These are phyloP conservation scores for Penicillium goetzii DNA, from an alignment of 495 filamentous ascomycete genomes.

Conservation along the genomic window DNA sequence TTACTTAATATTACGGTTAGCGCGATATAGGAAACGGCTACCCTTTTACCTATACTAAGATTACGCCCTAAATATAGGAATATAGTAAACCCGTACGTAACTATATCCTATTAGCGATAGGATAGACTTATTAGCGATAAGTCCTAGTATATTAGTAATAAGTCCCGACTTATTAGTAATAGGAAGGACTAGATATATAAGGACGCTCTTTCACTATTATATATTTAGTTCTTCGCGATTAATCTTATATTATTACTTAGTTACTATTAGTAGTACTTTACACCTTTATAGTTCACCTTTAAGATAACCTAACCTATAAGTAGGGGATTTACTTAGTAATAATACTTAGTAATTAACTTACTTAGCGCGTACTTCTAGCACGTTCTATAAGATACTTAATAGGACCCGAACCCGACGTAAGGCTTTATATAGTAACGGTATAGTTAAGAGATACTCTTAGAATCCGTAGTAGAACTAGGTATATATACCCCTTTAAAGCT, in stretches of 20 bases:
- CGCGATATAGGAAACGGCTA: too few species aligned
- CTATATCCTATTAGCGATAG: too few species aligned
- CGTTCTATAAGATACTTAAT: background rate
- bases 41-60: too few species aligned
- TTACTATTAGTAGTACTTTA: slow-evolving; percentile 6
- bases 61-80: too few species aligned
- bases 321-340: background rate
- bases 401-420: background rate
- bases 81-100: too few species aligned
- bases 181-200: slow-evolving; percentile 3
- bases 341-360: too few species aligned
- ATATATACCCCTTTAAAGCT: background rate
- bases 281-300: slow-evolving; percentile 9
- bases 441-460: background rate
- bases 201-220: background rate
- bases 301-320: slow-evolving; percentile 4
- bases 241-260: slow-evolving; percentile 1
- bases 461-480: background rate
- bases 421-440: background rate
- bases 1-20: too few species aligned
- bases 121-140: too few species aligned
- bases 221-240: slow-evolving; percentile 6
- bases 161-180: too few species aligned
- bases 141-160: too few species aligned
- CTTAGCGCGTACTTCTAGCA: too few species aligned